phyloP scores from a whole-genome alignment of 352 stramenopile genomes.

The Pythium periplocum region DNA sequence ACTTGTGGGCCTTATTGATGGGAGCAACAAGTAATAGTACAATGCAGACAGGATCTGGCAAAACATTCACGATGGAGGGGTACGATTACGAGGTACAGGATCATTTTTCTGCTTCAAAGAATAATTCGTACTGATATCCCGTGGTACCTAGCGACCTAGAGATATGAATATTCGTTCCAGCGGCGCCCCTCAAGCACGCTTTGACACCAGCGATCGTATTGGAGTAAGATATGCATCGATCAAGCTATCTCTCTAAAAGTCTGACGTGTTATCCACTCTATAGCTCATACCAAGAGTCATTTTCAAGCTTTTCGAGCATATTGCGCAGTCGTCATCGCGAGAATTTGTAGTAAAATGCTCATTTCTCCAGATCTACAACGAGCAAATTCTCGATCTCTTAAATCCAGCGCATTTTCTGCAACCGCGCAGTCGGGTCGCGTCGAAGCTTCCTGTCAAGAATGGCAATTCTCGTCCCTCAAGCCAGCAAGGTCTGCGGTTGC shows the following conservation, averaged over 20 bases:
- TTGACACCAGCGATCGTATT: slow-evolving; percentile 14
- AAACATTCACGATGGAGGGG: slow-evolving; percentile 62
- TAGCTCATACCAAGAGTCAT: slow-evolving; percentile 50
- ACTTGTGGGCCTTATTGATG: not conserved
- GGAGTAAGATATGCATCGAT: slow-evolving; percentile 23
- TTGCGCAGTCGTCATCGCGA: slow-evolving; percentile 8
- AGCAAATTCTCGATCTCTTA: slow-evolving; percentile 41
- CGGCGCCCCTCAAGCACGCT: slow-evolving; percentile 11
- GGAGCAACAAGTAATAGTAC: not conserved
- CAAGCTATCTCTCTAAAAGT: not conserved
- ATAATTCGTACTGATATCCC: too few relatives aligned
- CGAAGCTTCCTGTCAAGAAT: slow-evolving; percentile 1
- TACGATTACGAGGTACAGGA: slow-evolving; percentile 45
- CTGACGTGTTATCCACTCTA: not conserved
- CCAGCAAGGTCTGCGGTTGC: slow-evolving; percentile 29
- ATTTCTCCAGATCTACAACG: slow-evolving; percentile 46
- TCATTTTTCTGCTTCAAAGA: too few relatives aligned
- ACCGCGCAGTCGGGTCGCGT: slow-evolving; percentile 1
- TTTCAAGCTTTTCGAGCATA: slow-evolving; percentile 29
- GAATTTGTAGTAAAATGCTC: slow-evolving; percentile 42
- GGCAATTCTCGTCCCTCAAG: not conserved
- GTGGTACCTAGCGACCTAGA: too few relatives aligned
- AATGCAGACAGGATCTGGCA: slow-evolving; percentile 39
- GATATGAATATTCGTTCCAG: not conserved
- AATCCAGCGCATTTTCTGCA: slow-evolving; percentile 35